Conservation (phyloP, 106 monocot genomes). For the Gastrodia elata region DNA sequence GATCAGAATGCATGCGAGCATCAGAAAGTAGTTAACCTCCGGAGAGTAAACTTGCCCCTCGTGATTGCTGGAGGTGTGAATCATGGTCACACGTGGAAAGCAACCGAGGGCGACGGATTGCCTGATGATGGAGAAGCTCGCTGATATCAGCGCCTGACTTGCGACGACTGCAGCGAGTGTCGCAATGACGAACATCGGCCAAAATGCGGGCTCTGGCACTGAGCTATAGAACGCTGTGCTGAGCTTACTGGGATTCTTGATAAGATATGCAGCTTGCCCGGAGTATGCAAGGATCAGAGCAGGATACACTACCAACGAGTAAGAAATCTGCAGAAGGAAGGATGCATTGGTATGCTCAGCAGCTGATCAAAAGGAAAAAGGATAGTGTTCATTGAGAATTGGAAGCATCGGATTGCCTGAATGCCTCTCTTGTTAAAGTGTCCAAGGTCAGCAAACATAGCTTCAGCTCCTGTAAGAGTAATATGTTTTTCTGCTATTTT, state of each 20-base stretch:
- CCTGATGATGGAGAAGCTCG: constrained; percentile 53
- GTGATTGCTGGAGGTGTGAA: constrained; percentile 41
- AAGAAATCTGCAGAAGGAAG: constrained; percentile 29
- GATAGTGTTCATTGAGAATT: background rate
- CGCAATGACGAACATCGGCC: constrained; percentile 56
- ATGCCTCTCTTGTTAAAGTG: constrained; percentile 55
- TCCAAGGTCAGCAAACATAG: constrained; percentile 74
- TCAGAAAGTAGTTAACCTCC: constrained; percentile 55
- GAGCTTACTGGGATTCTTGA: constrained; percentile 33
- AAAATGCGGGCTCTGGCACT: constrained; percentile 34
- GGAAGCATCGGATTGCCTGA: constrained; percentile 25
- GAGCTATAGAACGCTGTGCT: constrained; percentile 50
- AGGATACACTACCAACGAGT: constrained; percentile 38
- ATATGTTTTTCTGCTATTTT: background rate
- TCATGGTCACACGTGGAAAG: constrained; percentile 59
- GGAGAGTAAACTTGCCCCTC: constrained; percentile 53
- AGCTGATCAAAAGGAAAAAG: background rate
- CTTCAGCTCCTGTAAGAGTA: constrained; percentile 45
- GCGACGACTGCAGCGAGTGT: constrained; percentile 51
- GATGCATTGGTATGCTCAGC: background rate
- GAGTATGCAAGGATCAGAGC: constrained; percentile 41
- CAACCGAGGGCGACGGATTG: constrained; percentile 57
- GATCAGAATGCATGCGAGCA: constrained; percentile 40
- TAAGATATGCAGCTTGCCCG: constrained; percentile 46
- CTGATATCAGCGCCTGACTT: constrained; percentile 62